These are phyloP conservation scores for Iris macrosiphon DNA, from an alignment of 106 monocot genomes.

Conservation along the genomic window DNA sequence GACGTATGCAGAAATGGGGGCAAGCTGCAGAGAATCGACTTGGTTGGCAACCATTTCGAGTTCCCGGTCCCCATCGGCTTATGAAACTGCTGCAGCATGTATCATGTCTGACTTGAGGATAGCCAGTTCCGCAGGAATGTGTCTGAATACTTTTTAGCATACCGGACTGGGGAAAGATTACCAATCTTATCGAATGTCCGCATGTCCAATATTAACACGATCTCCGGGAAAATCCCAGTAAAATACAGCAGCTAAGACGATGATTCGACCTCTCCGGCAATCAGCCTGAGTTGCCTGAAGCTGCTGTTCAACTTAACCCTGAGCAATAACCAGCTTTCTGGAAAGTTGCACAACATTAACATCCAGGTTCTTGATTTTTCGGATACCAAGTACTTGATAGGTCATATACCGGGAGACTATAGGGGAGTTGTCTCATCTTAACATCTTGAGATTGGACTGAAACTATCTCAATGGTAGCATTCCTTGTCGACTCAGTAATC, in stretches of 20 bases:
- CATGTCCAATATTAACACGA: slow-evolving; percentile 3
- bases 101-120: not conserved
- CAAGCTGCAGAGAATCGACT: not conserved
- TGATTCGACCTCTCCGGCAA: slow-evolving; percentile 28
- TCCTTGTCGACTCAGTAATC: slow-evolving; percentile 8
- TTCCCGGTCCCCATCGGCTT: slow-evolving; percentile 14
- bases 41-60: not conserved
- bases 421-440: slow-evolving; percentile 3
- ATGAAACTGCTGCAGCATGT: slow-evolving; percentile 21
- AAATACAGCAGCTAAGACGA: not conserved
- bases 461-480: slow-evolving; percentile 2
- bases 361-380: slow-evolving; percentile 19
- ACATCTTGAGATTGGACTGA: not conserved
- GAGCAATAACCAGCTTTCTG: slow-evolving; percentile 12
- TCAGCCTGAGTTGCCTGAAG: not conserved
- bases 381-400: slow-evolving; percentile 6
- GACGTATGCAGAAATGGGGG: slow-evolving; percentile 15
- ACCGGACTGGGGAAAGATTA: slow-evolving; percentile 10
- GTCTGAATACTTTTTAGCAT: slow-evolving; percentile 9
- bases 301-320: slow-evolving; percentile 4
- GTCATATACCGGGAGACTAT: slow-evolving; percentile 1
- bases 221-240: slow-evolving; percentile 27
- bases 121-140: slow-evolving; percentile 10
- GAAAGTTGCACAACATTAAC: not conserved
- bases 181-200: slow-evolving; percentile 11